Evolutionary conservation across 208 protist genomes (phyloP).

Genomic region (Lotmaria passim): DNA sequence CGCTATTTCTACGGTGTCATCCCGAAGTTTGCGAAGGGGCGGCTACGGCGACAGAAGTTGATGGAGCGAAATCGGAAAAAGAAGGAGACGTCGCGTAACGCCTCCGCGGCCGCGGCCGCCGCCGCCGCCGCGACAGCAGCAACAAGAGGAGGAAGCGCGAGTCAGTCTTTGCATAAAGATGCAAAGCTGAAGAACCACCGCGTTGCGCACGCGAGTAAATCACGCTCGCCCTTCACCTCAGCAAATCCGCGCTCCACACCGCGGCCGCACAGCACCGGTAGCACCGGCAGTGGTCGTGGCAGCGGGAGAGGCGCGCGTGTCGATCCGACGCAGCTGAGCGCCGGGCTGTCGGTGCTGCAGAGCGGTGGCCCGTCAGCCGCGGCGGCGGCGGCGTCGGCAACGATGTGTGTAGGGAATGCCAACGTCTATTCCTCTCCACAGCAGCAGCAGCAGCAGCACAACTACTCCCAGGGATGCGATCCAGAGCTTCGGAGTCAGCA

Average conservation of each 20-base stretch:
- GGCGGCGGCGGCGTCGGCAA: not conserved
- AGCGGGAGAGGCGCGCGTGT: not conserved
- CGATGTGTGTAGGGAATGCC: not conserved
- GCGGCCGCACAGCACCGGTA: conserved; percentile 10
- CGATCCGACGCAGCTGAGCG: not conserved
- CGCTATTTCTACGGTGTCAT: conserved; percentile 72
- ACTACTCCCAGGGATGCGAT: not conserved
- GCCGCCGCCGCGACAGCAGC: not conserved
- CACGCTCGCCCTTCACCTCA: conserved; percentile 12
- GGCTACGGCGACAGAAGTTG: conserved; percentile 37
- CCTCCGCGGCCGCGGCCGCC: not conserved
- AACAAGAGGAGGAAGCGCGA: not conserved
- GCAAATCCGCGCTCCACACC: not conserved
- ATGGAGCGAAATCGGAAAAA: conserved; percentile 39
- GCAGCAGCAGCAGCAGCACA: conserved; percentile 11
- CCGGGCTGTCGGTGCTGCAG: not conserved
- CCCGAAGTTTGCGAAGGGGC: conserved; percentile 65
- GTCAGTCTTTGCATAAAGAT: not conserved
- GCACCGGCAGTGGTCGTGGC: not conserved
- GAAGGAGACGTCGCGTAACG: conserved; percentile 15
- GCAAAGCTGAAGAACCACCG: conserved; percentile 3
- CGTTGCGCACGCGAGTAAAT: not conserved
- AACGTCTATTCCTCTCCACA: not conserved
- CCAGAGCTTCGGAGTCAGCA: not conserved
- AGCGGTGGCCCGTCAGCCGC: conserved; percentile 1